Evolutionary conservation across 2,329 filamentous ascomycete species (phyloP), one percentile per base, ranked within the genome.

Genomic region (Botryotinia convoluta): DNA sequence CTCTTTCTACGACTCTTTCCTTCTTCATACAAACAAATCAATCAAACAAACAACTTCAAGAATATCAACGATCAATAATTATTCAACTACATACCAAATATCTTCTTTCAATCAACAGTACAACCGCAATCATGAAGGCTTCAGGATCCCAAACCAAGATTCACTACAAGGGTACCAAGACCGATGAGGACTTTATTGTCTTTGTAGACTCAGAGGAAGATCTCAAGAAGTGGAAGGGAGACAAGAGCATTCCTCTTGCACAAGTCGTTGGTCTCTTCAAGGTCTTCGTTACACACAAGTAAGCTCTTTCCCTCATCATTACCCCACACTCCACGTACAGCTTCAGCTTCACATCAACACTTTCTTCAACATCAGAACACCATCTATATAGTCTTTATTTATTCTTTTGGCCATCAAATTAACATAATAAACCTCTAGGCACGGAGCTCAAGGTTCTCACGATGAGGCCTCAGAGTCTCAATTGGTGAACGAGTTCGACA

Each of bases 271-370:
- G 91, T 74, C 88, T 92, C 12, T 98, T 93, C 87, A 93, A 97
- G 87, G 87, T 99, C 80, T 97, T 97, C 80, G 86, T 92, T 61
- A 97, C 94, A 51, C 93, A 97, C 86, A 92, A 91, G 95, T 98
- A 87, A 85, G 92, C 86, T 77, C 12, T 37, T 29, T 1, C 20
- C 10, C 42, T 35, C 54, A 20, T 14, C 26, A 44, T 29, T 48
- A 42, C 57, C 62, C 69, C 44, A 39, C 68, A 60, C 39, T 62
- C 22, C 26, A 26, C 18, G 18, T 37, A 8, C 12, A 26, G 29
- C 45, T 64, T 61, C 7, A 54, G 20, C n/a, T 51, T 37, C 10
- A 32, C 42, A 54, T 18, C 44, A 16, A 12, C 44, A 4, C 59
- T n/a, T 16, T 39, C 54, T 35, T 51, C 51, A 4, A 45, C 29